Conservation (phyloP, 257 asterid genomes). For the Gentiana dahurica region DNA sequence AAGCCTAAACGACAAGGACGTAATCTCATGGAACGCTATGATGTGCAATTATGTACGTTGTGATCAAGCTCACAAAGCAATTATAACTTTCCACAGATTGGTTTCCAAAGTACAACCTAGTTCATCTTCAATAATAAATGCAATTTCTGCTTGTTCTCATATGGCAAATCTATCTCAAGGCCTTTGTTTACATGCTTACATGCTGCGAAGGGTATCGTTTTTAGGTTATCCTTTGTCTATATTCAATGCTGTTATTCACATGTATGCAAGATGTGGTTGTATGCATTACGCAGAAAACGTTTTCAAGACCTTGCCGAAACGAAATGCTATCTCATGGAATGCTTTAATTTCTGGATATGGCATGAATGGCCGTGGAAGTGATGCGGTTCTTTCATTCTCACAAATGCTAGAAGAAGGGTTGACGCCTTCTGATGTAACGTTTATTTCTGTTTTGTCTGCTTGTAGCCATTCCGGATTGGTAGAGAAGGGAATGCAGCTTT, state of each 20-base stretch:
- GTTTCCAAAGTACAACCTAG: constrained; percentile 15
- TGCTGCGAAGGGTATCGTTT: constrained; percentile 4
- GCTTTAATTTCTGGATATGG: constrained; percentile 25
- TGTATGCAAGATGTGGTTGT: constrained; percentile 22
- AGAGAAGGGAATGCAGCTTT: constrained; percentile 19
- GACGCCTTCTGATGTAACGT: constrained; percentile 16
- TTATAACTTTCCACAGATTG: constrained; percentile 17
- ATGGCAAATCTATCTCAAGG: constrained; percentile 21
- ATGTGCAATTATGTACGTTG: constrained; percentile 17
- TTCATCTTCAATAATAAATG: constrained; percentile 15
- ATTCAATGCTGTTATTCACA: constrained; percentile 17
- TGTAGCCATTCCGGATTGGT: constrained; percentile 26
- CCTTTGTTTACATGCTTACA: constrained; percentile 18
- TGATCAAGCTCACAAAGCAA: constrained; percentile 17
- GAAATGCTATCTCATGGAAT: constrained; percentile 22
- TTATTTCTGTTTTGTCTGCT: constrained; percentile 23
- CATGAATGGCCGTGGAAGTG: constrained; percentile 20
- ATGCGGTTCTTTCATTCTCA: constrained; percentile 20
- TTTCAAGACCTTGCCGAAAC: constrained; percentile 10
- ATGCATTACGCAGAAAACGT: constrained; percentile 16
- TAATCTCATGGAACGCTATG: constrained; percentile 31
- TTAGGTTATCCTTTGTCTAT: constrained; percentile 14
- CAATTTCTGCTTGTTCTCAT: constrained; percentile 20
- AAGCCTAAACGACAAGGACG: constrained; percentile 16
- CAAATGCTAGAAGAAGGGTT: constrained; percentile 19